phyloP scores from a whole-genome alignment of 306 rosid genomes.

The Styphnolobium japonicum region DNA sequence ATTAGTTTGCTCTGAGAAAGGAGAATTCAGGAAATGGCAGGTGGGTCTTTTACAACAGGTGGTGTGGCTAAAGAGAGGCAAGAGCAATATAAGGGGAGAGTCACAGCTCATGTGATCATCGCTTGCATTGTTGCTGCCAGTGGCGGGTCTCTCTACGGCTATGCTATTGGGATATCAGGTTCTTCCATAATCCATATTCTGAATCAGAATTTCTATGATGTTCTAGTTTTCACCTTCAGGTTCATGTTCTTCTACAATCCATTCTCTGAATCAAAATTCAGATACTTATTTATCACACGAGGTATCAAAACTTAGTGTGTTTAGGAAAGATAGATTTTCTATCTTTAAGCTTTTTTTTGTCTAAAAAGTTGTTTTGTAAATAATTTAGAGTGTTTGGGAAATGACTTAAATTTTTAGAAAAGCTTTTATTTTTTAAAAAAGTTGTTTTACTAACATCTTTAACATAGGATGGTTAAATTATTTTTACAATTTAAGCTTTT shows the following conservation, averaged over 20 bases:
- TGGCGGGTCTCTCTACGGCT: slow-evolving; percentile 83
- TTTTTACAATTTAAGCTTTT: too few relatives aligned
- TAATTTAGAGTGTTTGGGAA: too few relatives aligned
- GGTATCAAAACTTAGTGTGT: background rate
- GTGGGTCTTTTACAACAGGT: slow-evolving; percentile 49
- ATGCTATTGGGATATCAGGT: slow-evolving; percentile 90
- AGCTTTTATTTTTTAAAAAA: too few relatives aligned
- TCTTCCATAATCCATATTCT: background rate
- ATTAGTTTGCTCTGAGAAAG: slow-evolving; percentile 4
- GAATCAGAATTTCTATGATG: background rate
- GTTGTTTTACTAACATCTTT: too few relatives aligned
- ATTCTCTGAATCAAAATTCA: background rate
- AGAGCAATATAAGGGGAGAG: slow-evolving; percentile 56
- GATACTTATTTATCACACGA: background rate
- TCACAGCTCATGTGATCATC: slow-evolving; percentile 61
- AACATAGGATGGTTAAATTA: too few relatives aligned
- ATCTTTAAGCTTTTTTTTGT: too few relatives aligned
- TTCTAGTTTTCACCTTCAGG: background rate
- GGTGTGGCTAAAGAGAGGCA: slow-evolving; percentile 71
- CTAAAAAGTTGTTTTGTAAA: too few relatives aligned
- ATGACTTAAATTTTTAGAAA: too few relatives aligned
- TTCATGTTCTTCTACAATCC: background rate
- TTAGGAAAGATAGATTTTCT: too few relatives aligned
- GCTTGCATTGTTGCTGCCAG: slow-evolving; percentile 77
- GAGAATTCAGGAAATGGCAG: slow-evolving; percentile 53